These are phyloP conservation scores for Crithidia brevicula DNA, from an alignment of 208 protist species.

Conservation along the genomic window DNA sequence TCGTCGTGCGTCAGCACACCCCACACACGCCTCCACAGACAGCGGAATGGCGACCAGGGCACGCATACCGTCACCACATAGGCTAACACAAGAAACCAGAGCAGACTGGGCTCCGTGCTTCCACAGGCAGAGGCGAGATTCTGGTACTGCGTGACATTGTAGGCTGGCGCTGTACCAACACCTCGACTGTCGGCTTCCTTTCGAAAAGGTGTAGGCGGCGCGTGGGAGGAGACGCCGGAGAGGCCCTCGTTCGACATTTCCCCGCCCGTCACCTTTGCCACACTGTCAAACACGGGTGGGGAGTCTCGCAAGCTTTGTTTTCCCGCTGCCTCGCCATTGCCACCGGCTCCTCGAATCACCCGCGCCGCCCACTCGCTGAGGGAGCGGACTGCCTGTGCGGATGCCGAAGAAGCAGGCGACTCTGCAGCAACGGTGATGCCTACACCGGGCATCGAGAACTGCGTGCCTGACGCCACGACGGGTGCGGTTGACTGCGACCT, in stretches of 20 bases:
- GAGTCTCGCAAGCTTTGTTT: background rate
- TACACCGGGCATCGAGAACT: background rate
- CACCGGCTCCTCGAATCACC: background rate
- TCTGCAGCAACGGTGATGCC: background rate
- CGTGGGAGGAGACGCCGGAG: too few relatives aligned
- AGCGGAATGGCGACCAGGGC: slow-evolving; percentile 50
- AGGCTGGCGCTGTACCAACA: too few relatives aligned
- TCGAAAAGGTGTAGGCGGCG: too few relatives aligned
- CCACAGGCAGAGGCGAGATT: too few relatives aligned
- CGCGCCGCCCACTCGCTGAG: slow-evolving; percentile 9
- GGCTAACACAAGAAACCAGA: slow-evolving; percentile 48
- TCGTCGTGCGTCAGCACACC: slow-evolving; percentile 61
- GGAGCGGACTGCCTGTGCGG: background rate
- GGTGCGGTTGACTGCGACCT: background rate
- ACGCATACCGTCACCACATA: slow-evolving; percentile 43
- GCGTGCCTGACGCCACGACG: background rate
- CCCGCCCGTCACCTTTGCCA: too few relatives aligned
- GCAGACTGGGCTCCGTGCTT: slow-evolving; percentile 25
- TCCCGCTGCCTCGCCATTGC: background rate
- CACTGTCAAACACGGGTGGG: too few relatives aligned
- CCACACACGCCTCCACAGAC: slow-evolving; percentile 54
- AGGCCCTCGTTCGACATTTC: too few relatives aligned
- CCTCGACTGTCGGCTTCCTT: background rate
- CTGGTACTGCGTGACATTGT: too few relatives aligned
- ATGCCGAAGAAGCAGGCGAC: background rate